Percentiles rank a stretch among this genome's conserved stretches.
These are phyloP conservation scores for Thelephora terrestris DNA, from an alignment of 1,284 basidiomycete species.

Conservation along the genomic window DNA sequence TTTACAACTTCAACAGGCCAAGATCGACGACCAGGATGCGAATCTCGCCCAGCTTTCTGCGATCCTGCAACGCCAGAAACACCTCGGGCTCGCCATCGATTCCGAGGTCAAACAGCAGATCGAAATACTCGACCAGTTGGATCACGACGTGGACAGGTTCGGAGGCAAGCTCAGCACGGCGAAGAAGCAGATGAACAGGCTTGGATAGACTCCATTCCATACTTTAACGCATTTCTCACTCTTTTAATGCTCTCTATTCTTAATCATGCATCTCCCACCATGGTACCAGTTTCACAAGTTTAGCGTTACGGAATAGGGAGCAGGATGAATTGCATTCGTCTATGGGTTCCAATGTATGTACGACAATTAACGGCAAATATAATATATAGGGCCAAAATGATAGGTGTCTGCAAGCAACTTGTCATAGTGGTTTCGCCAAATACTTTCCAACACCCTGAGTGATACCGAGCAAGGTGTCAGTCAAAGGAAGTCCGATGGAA, in stretches of 20 bases:
- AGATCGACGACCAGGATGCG: slow-evolving; percentile 78
- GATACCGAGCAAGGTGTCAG: slow-evolving; percentile 5
- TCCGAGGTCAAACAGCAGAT: slow-evolving; percentile 80
- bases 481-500: neutral
- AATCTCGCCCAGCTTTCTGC: slow-evolving; percentile 74
- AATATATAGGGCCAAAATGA: slow-evolving; percentile 8
- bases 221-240: slow-evolving; percentile 7
- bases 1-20: slow-evolving; percentile 67
- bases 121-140: slow-evolving; percentile 76
- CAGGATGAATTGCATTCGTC: too few relatives aligned
- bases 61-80: slow-evolving; percentile 77
- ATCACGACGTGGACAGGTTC: slow-evolving; percentile 63
- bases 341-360: too few relatives aligned
- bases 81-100: slow-evolving; percentile 82
- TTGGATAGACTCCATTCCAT: slow-evolving; percentile 33
- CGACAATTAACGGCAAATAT: neutral
- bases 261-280: slow-evolving; percentile 15
- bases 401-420: slow-evolving; percentile 6
- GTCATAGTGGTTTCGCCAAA: slow-evolving; percentile 27
- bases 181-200: slow-evolving; percentile 72
- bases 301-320: slow-evolving; percentile 2
- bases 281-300: neutral
- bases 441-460: slow-evolving; percentile 45
- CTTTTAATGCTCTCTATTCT: slow-evolving; percentile 10
- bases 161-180: slow-evolving; percentile 70